Evolutionary conservation across 2,329 filamentous ascomycete genomes (phyloP).

Genomic region (Bisporella sp.): DNA sequence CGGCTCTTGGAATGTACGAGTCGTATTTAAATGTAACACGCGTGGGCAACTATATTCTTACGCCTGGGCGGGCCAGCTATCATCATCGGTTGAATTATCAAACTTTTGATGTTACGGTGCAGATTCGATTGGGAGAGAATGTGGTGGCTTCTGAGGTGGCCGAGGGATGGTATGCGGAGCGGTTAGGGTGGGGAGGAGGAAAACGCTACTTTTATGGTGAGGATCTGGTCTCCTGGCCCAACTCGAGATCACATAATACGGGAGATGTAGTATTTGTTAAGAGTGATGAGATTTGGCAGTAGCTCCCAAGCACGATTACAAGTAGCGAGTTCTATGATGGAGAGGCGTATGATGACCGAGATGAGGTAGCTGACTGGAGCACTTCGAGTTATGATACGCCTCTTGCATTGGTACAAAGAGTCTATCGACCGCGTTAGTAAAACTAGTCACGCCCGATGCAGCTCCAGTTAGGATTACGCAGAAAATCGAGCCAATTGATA

Average conservation of each 20-base stretch:
- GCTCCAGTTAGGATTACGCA: constrained; percentile 36
- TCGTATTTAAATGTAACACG: constrained; percentile 29
- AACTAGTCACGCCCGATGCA: constrained; percentile 31
- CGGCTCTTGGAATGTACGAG: constrained; percentile 29
- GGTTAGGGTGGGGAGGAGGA: constrained; percentile 27
- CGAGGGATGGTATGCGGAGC: constrained; percentile 43
- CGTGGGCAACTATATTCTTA: constrained; percentile 27
- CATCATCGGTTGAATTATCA: constrained; percentile 43
- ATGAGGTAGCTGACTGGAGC: constrained; percentile 25
- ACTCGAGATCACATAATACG: constrained; percentile 24
- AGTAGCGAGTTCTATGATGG: constrained; percentile 40
- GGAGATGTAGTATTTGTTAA: constrained; percentile 25
- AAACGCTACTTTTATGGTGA: constrained; percentile 33
- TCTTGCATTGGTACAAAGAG: constrained; percentile 26
- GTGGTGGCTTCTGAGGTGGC: constrained; percentile 35
- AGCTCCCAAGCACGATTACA: constrained; percentile 27
- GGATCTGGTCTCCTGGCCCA: constrained; percentile 32
- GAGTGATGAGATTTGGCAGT: constrained; percentile 33
- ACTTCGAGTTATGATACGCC: neutral
- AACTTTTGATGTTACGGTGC: constrained; percentile 41
- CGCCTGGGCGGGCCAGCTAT: constrained; percentile 39
- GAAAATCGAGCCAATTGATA: constrained; percentile 23
- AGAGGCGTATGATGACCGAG: constrained; percentile 39
- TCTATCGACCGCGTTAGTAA: constrained; percentile 29
- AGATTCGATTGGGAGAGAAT: constrained; percentile 32